Conservation (phyloP, 768 basidiomycete species). For the Pisolithus marmoratus region DNA sequence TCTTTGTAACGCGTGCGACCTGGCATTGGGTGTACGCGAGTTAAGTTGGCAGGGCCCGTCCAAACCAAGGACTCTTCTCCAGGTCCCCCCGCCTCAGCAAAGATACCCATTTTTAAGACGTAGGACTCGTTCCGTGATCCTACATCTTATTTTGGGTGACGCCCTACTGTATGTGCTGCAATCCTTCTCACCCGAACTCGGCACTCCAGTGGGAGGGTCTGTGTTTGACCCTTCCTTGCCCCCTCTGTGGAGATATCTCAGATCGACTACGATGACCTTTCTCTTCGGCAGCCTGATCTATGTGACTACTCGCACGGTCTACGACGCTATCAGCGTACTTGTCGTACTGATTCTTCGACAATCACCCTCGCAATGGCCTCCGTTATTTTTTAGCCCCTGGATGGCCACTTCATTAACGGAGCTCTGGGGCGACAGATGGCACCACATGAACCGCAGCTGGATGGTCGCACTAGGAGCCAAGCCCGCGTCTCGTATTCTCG, state of each 20-base stretch:
- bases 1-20: constrained; percentile 6
- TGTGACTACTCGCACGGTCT: constrained; percentile 36
- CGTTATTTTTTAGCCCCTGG: constrained; percentile 50
- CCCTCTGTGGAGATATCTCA: constrained; percentile 26
- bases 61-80: constrained; percentile 1
- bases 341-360: constrained; percentile 41
- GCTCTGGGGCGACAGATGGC: constrained; percentile 58
- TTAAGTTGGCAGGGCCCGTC: constrained; percentile 5
- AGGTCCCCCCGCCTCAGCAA: neutral
- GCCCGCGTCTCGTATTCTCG: constrained; percentile 37
- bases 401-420: constrained; percentile 45
- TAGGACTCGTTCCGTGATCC: neutral
- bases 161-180: constrained; percentile 29
- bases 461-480: constrained; percentile 45
- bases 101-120: neutral
- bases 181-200: constrained; percentile 35
- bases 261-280: constrained; percentile 39
- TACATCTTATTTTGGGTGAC: constrained; percentile 1
- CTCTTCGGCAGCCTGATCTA: constrained; percentile 42
- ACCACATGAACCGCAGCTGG: constrained; percentile 51
- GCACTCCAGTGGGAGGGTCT: constrained; percentile 20
- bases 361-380: constrained; percentile 48
- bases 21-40: constrained; percentile 8
- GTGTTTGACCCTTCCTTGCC: constrained; percentile 29
- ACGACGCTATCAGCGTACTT: constrained; percentile 36